Conservation (phyloP, 331 rosid species). For the Acacia concinna region DNA sequence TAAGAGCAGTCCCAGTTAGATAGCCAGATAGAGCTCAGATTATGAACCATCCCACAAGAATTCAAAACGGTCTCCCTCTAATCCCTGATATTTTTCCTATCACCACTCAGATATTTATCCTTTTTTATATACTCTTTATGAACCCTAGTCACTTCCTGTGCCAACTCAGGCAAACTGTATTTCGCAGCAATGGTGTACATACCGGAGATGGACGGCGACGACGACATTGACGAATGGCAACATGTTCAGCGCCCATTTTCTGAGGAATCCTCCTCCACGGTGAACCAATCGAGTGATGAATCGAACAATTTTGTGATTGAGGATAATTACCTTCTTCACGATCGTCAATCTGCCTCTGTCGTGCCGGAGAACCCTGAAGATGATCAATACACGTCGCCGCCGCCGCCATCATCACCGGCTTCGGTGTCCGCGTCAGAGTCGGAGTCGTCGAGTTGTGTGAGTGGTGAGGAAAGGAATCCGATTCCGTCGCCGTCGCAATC, state of each 20-base stretch:
- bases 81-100: slow-evolving; percentile 21
- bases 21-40: neutral
- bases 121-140: neutral
- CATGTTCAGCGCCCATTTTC: slow-evolving; percentile 28
- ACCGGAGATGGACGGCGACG: neutral
- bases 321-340: slow-evolving; percentile 19
- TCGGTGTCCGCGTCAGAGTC: neutral
- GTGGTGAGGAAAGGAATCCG: slow-evolving; percentile 13
- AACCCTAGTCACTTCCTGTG: neutral
- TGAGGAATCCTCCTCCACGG: slow-evolving; percentile 7
- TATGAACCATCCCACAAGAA: neutral
- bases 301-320: slow-evolving; percentile 21
- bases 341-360: neutral
- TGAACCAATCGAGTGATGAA: neutral
- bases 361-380: neutral
- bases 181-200: slow-evolving; percentile 27
- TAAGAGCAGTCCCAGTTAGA: neutral
- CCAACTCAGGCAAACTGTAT: neutral
- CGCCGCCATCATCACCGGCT: neutral
- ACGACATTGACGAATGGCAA: slow-evolving; percentile 47
- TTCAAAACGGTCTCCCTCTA: neutral
- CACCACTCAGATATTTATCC: slow-evolving; percentile 14
- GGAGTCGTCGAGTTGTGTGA: neutral
- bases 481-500: neutral
- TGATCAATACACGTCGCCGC: neutral